These are phyloP conservation scores for Globisporangium irregulare DNA, from an alignment of 352 stramenopile genomes.

Conservation along the genomic window DNA sequence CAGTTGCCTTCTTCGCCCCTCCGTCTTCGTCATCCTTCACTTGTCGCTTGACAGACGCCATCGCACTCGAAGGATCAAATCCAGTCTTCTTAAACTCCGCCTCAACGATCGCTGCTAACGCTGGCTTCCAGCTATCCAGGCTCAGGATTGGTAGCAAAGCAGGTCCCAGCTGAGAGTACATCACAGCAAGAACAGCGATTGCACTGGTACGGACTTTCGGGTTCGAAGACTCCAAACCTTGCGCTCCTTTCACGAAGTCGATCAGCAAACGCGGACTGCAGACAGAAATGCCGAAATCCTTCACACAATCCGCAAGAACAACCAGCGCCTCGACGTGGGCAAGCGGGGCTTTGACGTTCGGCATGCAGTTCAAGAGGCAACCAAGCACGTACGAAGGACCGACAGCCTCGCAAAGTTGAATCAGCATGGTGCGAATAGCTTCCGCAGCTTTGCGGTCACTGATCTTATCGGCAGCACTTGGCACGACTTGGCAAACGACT, in stretches of 20 bases:
- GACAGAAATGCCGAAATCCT: slow-evolving; percentile 69
- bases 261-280: slow-evolving; percentile 74
- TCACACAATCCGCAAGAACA: slow-evolving; percentile 64
- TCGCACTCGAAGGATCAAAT: slow-evolving; percentile 60
- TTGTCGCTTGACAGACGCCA: slow-evolving; percentile 56
- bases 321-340: slow-evolving; percentile 69
- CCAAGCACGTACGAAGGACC: slow-evolving; percentile 73
- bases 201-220: slow-evolving; percentile 69
- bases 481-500: slow-evolving; percentile 68
- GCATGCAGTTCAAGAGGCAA: slow-evolving; percentile 74
- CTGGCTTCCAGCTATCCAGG: slow-evolving; percentile 82
- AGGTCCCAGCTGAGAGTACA: slow-evolving; percentile 85
- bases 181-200: slow-evolving; percentile 62
- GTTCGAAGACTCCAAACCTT: slow-evolving; percentile 78
- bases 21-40: slow-evolving; percentile 66
- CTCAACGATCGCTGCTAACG: slow-evolving; percentile 71
- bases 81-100: slow-evolving; percentile 81
- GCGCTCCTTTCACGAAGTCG: slow-evolving; percentile 69
- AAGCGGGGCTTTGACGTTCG: slow-evolving; percentile 74
- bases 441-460: slow-evolving; percentile 78
- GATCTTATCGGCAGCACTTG: slow-evolving; percentile 78
- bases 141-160: slow-evolving; percentile 76
- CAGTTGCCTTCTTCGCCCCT: slow-evolving; percentile 27
- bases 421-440: slow-evolving; percentile 62
- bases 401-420: slow-evolving; percentile 72